Evolutionary conservation across 495 filamentous ascomycete genomes (phyloP), one percentile per base, ranked within the genome.

Genomic region (Aspergillus nanangensis): DNA sequence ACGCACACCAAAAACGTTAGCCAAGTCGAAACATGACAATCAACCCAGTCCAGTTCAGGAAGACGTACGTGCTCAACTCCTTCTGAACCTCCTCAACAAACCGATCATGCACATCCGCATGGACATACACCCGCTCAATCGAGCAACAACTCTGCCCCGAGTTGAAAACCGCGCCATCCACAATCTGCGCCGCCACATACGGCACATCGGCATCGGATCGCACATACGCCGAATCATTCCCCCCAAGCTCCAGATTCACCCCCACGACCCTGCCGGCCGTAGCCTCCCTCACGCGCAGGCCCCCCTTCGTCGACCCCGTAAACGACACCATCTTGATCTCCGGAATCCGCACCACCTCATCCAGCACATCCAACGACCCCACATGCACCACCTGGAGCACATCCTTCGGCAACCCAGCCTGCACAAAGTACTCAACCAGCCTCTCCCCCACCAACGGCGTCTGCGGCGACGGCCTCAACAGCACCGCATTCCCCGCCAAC

Each of bases 131-230:
- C 20, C 93, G 77, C 70, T 96, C 93, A 39, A 97, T 77, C 5
- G 86, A 83, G 66, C 93, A 97, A 72, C 93, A 98, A 56, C 90
- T 95, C 65, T 98, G 93, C 17, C 93, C 93, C 23, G 88, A 94
- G 67, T 96, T 98, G 74, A 96, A 98, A 31, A 98, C 72, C 3
- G 91, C 89, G 3, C 92, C 92, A 55, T 96, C 92, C 15, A 96
- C 89, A 45, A 96, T 86, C 66, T 96, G 87, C 57, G 87, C 90
- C 1, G 92, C 92, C 0, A 86, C 92, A 82, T 89, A 93, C 39
- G 80, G 77, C 14, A 95, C 65, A 56, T 96, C 89, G 0, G 92
- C 89, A 58, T 97, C 93, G 11, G 74, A 72, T 38, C 90, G 77
- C 21, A 96, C 78, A 53, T 95, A 96, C 8, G 92, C 92, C 3